Evolutionary conservation across 192 early-diverging fungal species (phyloP), one percentile per base, ranked within the genome.

Genomic region (Fimicolochytrium jonesii): DNA sequence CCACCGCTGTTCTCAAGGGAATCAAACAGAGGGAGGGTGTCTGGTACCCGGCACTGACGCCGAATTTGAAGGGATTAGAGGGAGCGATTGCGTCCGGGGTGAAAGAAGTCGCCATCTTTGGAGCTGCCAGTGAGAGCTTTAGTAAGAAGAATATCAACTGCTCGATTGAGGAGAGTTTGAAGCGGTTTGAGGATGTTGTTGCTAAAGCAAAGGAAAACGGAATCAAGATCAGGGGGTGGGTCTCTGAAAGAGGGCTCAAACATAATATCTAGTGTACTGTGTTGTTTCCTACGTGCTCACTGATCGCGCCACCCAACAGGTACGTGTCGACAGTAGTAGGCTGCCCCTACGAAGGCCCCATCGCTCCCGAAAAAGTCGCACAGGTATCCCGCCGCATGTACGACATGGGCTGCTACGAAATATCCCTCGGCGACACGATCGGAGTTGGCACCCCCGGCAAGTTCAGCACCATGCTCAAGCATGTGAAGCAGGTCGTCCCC

Each of bases 331-430:
- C 87, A 56, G 93, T 95, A 1, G 77, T 93, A 23, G 93, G 93
- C 4, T 98, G 95, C 51, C 95, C 95, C 1, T 98, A 95, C 69
- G 88, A 94, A 61, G 93, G 93, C 13, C 65, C 68, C 26, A 76
- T 96, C 17, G 72, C 80, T 6, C 87, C 93, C 0, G 50, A 66
- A 32, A 80, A 76, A 4, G 92, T 90, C 1, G 90, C 90, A 1
- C 59, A 69, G 5, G 86, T 95, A 4, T 76, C 92, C 0, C 78
- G 88, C 42, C 74, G 76, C 18, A 66, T 98, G 52, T 70, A 82
- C 17, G 89, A 90, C 15, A 87, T 95, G 83, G 95, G 95, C 25
- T 98, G 95, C 74, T 95, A 95, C 63, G 95, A 98, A 68, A 92
- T 98, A 22, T 92, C 91, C 20, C 75, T 98, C 28, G 93, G 92